phyloP scores from a whole-genome alignment of 2,329 filamentous ascomycete genomes.

The Ascochyta lentis region DNA sequence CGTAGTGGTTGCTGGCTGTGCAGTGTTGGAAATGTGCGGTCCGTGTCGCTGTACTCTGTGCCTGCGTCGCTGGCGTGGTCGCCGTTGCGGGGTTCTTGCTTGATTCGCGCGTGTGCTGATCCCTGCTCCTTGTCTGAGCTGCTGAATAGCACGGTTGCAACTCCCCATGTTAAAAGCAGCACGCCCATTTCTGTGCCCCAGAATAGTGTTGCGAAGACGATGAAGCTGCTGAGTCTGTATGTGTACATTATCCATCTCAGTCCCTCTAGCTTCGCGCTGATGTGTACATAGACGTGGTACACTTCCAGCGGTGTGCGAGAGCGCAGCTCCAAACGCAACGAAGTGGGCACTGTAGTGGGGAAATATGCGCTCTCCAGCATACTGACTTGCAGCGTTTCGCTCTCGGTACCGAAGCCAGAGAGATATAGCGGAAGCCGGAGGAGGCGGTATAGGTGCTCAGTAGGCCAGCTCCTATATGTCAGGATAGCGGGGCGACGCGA shows the following conservation, averaged over 20 bases:
- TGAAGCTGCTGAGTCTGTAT: constrained; percentile 73
- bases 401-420: constrained; percentile 69
- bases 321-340: constrained; percentile 71
- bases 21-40: constrained; percentile 58
- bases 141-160: constrained; percentile 55
- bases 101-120: constrained; percentile 13
- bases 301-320: constrained; percentile 75
- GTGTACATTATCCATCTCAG: constrained; percentile 81
- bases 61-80: constrained; percentile 25
- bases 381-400: constrained; percentile 66
- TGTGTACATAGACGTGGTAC: constrained; percentile 71
- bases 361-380: constrained; percentile 81
- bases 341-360: constrained; percentile 60
- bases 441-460: constrained; percentile 35
- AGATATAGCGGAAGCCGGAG: constrained; percentile 69
- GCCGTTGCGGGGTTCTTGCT: constrained; percentile 15
- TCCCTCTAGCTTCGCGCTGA: constrained; percentile 78
- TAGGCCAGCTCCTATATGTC: constrained; percentile 70
- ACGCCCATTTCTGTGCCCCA: constrained; percentile 78
- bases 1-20: constrained; percentile 52
- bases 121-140: neutral
- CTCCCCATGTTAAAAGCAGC: constrained; percentile 69
- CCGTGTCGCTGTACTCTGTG: constrained; percentile 51
- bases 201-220: constrained; percentile 73
- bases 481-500: constrained; percentile 79